Base-by-base conservation (phyloP, 1,139 yeast genomes). In the Kodamaea derodonti region DNA sequence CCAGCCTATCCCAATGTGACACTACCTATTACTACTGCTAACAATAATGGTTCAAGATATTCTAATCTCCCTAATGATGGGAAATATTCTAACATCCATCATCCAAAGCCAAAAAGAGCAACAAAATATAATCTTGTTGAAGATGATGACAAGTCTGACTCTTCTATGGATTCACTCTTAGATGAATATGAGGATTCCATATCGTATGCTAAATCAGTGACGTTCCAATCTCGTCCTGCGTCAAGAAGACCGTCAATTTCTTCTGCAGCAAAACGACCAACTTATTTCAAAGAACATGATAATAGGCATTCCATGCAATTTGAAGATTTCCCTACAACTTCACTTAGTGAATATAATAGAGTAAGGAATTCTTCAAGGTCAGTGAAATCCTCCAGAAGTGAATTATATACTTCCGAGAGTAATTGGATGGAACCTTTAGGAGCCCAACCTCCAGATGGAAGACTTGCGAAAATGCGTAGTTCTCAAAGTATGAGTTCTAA, bases 141-240 rank as follows among this genome's bases (percentile, higher is more conserved):
- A 33, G 28, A 35, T 6, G 51, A 48, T 25, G 43, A 44, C n/a
- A 54, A 55, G 33, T 62, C 68, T 2, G 69, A 63, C 14, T 71
- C 78, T 2, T 64, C 74, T 1, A 59, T 75, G 60, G 82, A 76
- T 47, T 65, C 78, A 2, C 56, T 75, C 13, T 52, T 77, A 12
- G 80, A 75, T 39, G 75, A 70, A 40, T 75, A 74, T 44, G 76
- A 73, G 39, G 72, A 68, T 37, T 62, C 61, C 31, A 56, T 66
- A 26, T 51, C 62, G 4, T 48, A 52, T 27, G 49, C 66, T n/a
- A 55, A 50, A 36, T 56, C 67, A 3, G 46, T 52, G 18, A 47
- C 54, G 8, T 37, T 55, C 7, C 41, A 41, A 15, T 52, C 65
- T 14, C 51, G 60, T 26, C 54, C 63, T 14, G 52, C 62, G 30